Evolutionary conservation across 768 basidiomycete species (phyloP), one percentile per base, ranked within the genome.

Genomic region (Boletus subparvulus): DNA sequence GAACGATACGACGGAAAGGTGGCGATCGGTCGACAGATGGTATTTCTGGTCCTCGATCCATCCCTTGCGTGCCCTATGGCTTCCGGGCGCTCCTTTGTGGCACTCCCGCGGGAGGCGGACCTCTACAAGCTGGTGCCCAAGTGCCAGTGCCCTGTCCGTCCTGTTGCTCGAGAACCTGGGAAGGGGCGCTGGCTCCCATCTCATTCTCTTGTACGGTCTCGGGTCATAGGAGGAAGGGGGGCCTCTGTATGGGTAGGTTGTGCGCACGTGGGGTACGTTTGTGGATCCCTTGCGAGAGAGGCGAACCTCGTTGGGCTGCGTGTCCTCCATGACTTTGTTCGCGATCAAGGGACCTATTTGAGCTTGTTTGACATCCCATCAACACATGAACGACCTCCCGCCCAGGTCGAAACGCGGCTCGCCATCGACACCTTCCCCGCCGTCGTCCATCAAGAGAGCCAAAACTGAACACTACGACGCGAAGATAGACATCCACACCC

Each of bases 271-370:
- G 5, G 75, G 76, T 4, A 77, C 52, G 16, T 37, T 21, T 0
- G 65, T 43, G 8, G 50, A 62, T 0, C 76, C 74, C 52, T 76
- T 77, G 40, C 72, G 70, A 28, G 67, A 52, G 51, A 71, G 62
- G 45, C 74, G 74, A 6, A 67, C 55, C 57, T 77, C 75, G 57
- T 77, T 77, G 19, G 74, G 75, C 49, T 78, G 77, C 2, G 58
- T 56, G 57, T 78, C 77, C 56, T 78, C 77, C 67, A 68, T 61
- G 14, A 17, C 14, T n/a, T 6, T 47, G 39, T 40, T 43, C 28
- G 10, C 64, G 41, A 14, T 26, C 44, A 37, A 46, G 40, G 6
- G 45, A 35, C 19, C 17, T 55, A 41, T 63, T 68, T 66, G 52
- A 60, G 52, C 13, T 47, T 73, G 51, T 73, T 73, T 69, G 35